Evolutionary conservation across 225 moss, liverwort and hornwort genomes (phyloP).

Genomic region (Ulota crispa): DNA sequence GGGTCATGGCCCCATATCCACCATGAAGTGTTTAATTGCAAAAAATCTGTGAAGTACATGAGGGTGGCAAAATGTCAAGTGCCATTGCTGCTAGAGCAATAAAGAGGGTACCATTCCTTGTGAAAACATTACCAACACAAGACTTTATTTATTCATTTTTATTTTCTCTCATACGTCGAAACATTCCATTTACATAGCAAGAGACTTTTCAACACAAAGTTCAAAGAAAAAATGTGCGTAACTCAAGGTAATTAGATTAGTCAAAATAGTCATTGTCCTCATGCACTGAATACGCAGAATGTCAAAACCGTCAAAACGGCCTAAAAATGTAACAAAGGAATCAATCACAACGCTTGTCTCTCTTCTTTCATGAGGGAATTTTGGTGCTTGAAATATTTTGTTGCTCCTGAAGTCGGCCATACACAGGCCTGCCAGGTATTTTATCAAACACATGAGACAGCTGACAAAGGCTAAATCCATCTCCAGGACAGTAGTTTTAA

Average conservation of each 20-base stretch:
- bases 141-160: background rate
- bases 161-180: background rate
- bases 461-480: constrained; percentile 32
- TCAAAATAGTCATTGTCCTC: background rate
- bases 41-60: too few relatives aligned
- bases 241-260: background rate
- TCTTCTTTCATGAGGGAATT: constrained; percentile 20
- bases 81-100: background rate
- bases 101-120: background rate
- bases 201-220: background rate
- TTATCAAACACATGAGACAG: constrained; percentile 24
- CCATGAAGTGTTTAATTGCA: too few relatives aligned
- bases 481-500: constrained; percentile 24
- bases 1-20: too few relatives aligned
- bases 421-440: constrained; percentile 30
- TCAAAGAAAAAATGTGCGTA: background rate
- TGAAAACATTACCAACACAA: too few relatives aligned
- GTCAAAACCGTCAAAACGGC: background rate
- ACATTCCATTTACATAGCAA: background rate
- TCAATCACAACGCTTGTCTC: background rate
- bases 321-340: background rate
- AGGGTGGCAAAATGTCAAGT: background rate
- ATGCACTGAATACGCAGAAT: background rate
- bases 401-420: constrained; percentile 18
- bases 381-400: constrained; percentile 14